These are phyloP conservation scores for Boeremia lycopersici DNA, from an alignment of 2,329 filamentous ascomycete genomes.

Conservation along the genomic window DNA sequence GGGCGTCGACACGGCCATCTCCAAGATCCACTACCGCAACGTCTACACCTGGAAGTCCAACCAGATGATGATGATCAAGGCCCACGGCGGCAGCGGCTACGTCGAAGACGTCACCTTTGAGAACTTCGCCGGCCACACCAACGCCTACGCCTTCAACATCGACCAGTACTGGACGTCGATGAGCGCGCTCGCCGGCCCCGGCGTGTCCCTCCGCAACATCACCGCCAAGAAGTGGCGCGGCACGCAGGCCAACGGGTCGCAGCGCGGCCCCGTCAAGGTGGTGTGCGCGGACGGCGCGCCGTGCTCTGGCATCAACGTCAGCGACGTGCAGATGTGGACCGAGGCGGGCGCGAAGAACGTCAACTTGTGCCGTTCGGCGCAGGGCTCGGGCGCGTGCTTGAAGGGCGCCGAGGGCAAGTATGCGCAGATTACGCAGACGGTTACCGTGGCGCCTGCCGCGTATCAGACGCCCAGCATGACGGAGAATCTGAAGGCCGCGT, in stretches of 20 bases:
- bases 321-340: slow-evolving; percentile 61
- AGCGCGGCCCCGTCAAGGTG: slow-evolving; percentile 61
- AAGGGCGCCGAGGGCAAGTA: slow-evolving; percentile 42
- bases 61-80: slow-evolving; percentile 69
- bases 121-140: slow-evolving; percentile 66
- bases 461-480: slow-evolving; percentile 49
- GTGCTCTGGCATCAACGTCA: slow-evolving; percentile 59
- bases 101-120: slow-evolving; percentile 59
- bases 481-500: slow-evolving; percentile 35
- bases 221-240: slow-evolving; percentile 63
- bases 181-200: slow-evolving; percentile 52
- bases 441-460: slow-evolving; percentile 45
- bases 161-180: slow-evolving; percentile 60
- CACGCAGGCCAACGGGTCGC: slow-evolving; percentile 55
- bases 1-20: slow-evolving; percentile 56
- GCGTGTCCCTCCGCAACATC: slow-evolving; percentile 60
- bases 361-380: slow-evolving; percentile 58
- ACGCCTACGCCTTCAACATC: slow-evolving; percentile 64
- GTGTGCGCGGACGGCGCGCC: slow-evolving; percentile 58
- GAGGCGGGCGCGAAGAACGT: slow-evolving; percentile 51
- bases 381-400: slow-evolving; percentile 56
- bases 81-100: slow-evolving; percentile 61
- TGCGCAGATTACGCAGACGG: slow-evolving; percentile 42
- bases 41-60: slow-evolving; percentile 65
- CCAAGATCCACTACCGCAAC: slow-evolving; percentile 61